These are phyloP conservation scores for Cercospora sesami DNA, from an alignment of 2,329 filamentous ascomycete species.

Conservation along the genomic window DNA sequence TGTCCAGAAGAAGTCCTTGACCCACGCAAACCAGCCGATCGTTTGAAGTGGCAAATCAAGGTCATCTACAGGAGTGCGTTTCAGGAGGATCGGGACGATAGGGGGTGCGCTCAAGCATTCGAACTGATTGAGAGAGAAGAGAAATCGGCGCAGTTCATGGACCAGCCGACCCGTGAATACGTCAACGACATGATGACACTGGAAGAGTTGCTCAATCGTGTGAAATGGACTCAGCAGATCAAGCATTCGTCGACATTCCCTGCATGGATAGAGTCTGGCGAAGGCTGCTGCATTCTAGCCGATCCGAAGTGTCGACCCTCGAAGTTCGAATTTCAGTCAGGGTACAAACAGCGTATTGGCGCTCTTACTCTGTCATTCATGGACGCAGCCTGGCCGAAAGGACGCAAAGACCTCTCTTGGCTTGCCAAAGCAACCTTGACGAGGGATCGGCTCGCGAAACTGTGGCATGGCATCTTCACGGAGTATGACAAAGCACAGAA, in stretches of 20 bases:
- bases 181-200: constrained; percentile 8
- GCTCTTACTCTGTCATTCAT: background rate
- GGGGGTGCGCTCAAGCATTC: background rate
- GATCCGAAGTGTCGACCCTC: background rate
- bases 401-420: background rate
- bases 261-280: background rate
- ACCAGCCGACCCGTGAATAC: background rate
- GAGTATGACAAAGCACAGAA: background rate
- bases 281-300: background rate
- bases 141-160: background rate
- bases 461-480: background rate
- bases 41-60: background rate
- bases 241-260: too few species aligned
- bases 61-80: background rate
- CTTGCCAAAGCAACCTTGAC: background rate
- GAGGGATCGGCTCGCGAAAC: background rate
- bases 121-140: constrained; percentile 1
- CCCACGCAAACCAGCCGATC: background rate
- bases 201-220: background rate
- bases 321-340: background rate
- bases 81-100: too few species aligned
- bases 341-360: background rate
- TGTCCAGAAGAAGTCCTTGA: too few species aligned
- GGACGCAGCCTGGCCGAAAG: constrained; percentile 14
- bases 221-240: background rate